A percentile compares a stretch with the other conserved stretches of the same genome.
phyloP scores from a whole-genome alignment of 352 stramenopile species.

The Globisporangium iwayamae region DNA sequence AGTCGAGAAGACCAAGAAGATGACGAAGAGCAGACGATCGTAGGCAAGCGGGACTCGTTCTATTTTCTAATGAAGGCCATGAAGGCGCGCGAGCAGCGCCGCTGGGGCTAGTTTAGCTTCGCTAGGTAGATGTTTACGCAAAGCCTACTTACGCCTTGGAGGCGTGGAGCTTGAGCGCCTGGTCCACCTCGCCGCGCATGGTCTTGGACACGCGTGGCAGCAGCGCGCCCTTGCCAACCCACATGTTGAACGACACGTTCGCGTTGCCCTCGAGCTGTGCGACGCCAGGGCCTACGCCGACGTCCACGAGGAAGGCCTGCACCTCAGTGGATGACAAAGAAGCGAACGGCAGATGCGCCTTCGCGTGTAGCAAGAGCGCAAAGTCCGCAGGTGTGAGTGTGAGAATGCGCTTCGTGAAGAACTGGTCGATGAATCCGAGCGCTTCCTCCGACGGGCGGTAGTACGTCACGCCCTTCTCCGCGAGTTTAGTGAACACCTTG shows the following conservation, averaged over 20 bases:
- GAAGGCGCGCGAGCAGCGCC: slow-evolving; percentile 22
- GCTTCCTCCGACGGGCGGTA: slow-evolving; percentile 88
- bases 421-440: slow-evolving; percentile 80
- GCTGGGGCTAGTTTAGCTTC: neutral
- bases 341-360: slow-evolving; percentile 52
- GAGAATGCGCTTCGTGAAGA: slow-evolving; percentile 82
- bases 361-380: slow-evolving; percentile 38
- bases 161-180: slow-evolving; percentile 28
- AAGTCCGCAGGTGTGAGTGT: slow-evolving; percentile 42
- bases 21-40: slow-evolving; percentile 27
- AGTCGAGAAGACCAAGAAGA: slow-evolving; percentile 5
- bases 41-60: slow-evolving; percentile 70
- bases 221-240: slow-evolving; percentile 66
- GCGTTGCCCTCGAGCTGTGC: slow-evolving; percentile 37
- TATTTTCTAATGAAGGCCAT: slow-evolving; percentile 71
- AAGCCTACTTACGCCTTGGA: neutral
- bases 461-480: slow-evolving; percentile 56
- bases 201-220: slow-evolving; percentile 76
- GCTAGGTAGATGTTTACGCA: slow-evolving; percentile 9
- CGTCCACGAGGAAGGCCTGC: slow-evolving; percentile 27
- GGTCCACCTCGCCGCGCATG: slow-evolving; percentile 50
- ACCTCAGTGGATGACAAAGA: slow-evolving; percentile 31
- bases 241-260: slow-evolving; percentile 69
- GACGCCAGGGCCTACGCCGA: slow-evolving; percentile 56
- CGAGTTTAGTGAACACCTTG: slow-evolving; percentile 86